phyloP scores from a whole-genome alignment of 192 early-diverging fungal species.

The Thamnidium elegans region DNA sequence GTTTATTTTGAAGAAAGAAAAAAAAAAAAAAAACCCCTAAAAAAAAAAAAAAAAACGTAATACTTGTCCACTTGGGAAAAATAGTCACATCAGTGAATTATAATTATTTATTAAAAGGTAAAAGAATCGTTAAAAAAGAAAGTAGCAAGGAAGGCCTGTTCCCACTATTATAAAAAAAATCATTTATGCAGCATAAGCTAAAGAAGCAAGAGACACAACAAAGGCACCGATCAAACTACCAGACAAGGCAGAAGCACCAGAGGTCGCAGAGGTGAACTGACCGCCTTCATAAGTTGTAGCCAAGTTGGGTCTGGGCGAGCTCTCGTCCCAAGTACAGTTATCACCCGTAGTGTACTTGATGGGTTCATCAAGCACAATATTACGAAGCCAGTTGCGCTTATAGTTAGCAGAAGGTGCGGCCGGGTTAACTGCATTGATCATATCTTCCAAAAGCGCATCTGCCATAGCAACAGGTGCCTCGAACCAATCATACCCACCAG shows the following conservation, averaged over 20 bases:
- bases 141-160: too few relatives aligned
- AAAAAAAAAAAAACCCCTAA: too few relatives aligned
- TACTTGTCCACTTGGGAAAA: too few relatives aligned
- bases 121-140: too few relatives aligned
- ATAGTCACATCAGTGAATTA: too few relatives aligned
- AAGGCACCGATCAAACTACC: not conserved
- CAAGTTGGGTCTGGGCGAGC: slow-evolving; percentile 25
- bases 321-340: slow-evolving; percentile 49
- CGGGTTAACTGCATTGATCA: slow-evolving; percentile 63
- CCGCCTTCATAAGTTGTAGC: slow-evolving; percentile 20
- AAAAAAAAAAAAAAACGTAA: too few relatives aligned
- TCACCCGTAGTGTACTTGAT: slow-evolving; percentile 44
- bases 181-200: not conserved
- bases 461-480: slow-evolving; percentile 61
- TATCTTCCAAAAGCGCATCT: slow-evolving; percentile 68
- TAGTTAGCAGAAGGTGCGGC: slow-evolving; percentile 46
- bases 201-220: slow-evolving; percentile 7
- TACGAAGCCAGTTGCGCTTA: slow-evolving; percentile 66
- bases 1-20: too few relatives aligned
- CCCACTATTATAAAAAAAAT: too few relatives aligned
- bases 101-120: too few relatives aligned
- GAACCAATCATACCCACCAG: slow-evolving; percentile 71
- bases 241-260: not conserved
- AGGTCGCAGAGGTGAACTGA: slow-evolving; percentile 3
- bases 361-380: slow-evolving; percentile 56